Evolutionary conservation across 345 rosid genomes (phyloP), one percentile per base, ranked within the genome.

Genomic region (Mallotus nudiflorus): DNA sequence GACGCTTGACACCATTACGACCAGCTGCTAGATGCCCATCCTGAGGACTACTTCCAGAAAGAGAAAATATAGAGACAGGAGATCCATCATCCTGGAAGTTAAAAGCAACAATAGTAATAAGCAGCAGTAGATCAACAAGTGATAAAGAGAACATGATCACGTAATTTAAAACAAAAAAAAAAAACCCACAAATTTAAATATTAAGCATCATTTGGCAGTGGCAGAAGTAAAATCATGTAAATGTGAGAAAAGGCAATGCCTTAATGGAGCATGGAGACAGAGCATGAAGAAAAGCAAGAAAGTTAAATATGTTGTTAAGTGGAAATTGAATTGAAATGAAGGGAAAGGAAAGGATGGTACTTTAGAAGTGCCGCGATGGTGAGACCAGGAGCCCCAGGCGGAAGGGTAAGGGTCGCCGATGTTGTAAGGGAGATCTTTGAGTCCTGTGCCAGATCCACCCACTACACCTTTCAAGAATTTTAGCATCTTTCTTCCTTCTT

Each of bases 371-470:
- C 99, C 99, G 40, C 91, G 97, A 72, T 78, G 84, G 78, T 95
- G 99, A 69, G 87, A 73, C 98, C 99, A 95, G 20, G 97, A 90
- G 66, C 96, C 98, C 98, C 98, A 95, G 64, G 98, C 89, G 45
- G 96, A 80, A 67, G 92, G 85, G 50, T 88, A 90, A 77, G 97
- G 96, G 48, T 90, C 98, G 63, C 93, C 97, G 37, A 95, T 86
- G 81, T 82, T 88, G 77, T 91, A 95, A 40, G 99, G 99, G 33
- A 95, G 94, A 90, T 95, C 98, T 82, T 92, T 95, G 48, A 90
- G 81, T 15, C 97, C 99, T 14, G 99, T 66, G 16, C 96, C 97
- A 68, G 99, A 95, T 89, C 98, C 99, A 65, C 61, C 90, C 27
- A 95, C 99, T 61, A 95, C 99, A 71, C 84, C 98, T 62, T 95